Conservation (phyloP, 208 protist genomes). For the Jaenimonas drosophilae region DNA sequence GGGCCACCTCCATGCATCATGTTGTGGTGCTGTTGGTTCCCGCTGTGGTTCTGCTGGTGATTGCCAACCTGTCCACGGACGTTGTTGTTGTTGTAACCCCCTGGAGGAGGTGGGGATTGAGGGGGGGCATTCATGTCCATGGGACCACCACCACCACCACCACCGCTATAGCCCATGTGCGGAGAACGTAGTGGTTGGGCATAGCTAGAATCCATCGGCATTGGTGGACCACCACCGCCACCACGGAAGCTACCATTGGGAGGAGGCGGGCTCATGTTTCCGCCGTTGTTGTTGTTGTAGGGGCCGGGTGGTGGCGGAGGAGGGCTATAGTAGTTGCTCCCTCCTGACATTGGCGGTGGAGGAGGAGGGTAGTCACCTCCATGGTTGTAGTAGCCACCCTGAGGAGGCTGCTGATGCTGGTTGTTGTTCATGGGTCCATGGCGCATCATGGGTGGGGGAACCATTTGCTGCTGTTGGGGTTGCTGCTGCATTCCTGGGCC, state of each 20-base stretch:
- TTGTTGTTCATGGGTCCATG: no score
- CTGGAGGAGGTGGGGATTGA: not conserved
- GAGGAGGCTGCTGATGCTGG: no score
- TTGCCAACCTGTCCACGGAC: not conserved
- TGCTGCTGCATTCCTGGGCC: no score
- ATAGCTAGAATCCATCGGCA: not conserved
- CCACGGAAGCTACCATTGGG: not conserved
- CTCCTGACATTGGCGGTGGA: no score
- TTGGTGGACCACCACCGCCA: not conserved
- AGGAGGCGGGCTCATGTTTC: not conserved
- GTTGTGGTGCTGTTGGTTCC: not conserved
- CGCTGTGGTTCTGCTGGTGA: not conserved
- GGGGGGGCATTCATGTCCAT: not conserved
- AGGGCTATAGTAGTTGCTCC: not conserved
- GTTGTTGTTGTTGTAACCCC: constrained; percentile 1
- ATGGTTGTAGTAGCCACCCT: no score
- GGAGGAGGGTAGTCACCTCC: no score
- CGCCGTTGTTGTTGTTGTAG: constrained; percentile 2
- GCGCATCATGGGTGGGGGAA: no score
- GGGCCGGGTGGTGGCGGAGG: constrained; percentile 1
- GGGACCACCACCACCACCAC: not conserved
- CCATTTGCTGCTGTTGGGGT: no score
- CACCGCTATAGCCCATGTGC: not conserved
- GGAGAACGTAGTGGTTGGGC: no score
- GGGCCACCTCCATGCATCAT: not conserved